Conservation (phyloP, 2,329 filamentous ascomycete species). For the Pseudocercospora crystallina region DNA sequence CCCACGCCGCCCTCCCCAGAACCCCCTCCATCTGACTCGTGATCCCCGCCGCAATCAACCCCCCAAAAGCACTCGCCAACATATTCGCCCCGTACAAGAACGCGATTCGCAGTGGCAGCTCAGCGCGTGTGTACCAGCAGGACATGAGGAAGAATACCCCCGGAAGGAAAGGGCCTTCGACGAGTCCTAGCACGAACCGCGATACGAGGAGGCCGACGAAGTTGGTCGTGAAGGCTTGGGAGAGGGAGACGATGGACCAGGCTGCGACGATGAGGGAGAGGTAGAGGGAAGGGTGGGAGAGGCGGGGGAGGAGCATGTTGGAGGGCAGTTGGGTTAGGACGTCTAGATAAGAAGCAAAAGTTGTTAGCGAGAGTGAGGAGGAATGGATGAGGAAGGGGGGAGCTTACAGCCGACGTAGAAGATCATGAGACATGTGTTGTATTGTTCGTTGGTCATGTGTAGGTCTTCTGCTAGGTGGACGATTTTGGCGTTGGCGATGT, state of each 20-base stretch:
- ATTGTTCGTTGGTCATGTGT: background rate
- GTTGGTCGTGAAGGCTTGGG: conserved; percentile 36
- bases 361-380: background rate
- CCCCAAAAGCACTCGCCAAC: conserved; percentile 29
- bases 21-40: conserved; percentile 27
- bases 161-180: conserved; percentile 35
- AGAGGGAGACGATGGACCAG: conserved; percentile 33
- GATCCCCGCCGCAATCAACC: conserved; percentile 20
- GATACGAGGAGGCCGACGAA: conserved; percentile 37
- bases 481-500: conserved; percentile 5
- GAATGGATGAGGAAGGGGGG: background rate
- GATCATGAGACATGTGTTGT: conserved; percentile 7
- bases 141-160: conserved; percentile 44
- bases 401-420: conserved; percentile 3
- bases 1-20: conserved; percentile 34
- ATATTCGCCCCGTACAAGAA: conserved; percentile 34
- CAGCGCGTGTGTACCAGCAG: conserved; percentile 42
- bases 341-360: too few species aligned
- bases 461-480: conserved; percentile 2
- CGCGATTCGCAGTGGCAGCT: conserved; percentile 39
- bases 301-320: conserved; percentile 49
- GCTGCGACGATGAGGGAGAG: conserved; percentile 36
- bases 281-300: conserved; percentile 41
- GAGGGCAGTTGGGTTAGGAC: conserved; percentile 34
- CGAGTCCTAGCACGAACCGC: conserved; percentile 37